Conservation (phyloP, 192 early-diverging fungal species). For the Coemansia sp. region DNA sequence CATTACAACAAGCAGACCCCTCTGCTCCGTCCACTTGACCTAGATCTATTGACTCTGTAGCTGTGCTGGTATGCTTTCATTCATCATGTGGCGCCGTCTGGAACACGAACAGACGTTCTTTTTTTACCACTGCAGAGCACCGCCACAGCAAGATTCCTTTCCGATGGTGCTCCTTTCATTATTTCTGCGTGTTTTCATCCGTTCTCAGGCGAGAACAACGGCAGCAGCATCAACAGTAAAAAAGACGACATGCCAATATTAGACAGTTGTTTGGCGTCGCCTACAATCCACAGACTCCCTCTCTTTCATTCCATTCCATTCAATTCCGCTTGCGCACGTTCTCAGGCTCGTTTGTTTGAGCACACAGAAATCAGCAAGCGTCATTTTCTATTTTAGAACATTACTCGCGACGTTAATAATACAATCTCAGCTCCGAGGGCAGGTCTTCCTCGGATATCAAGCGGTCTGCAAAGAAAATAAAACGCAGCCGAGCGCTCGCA, state of each 20-base stretch:
- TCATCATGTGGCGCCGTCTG: background rate
- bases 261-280: background rate
- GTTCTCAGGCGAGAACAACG: background rate
- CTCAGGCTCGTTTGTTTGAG: background rate
- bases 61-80: background rate
- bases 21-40: background rate
- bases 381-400: too few relatives aligned
- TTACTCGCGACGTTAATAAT: slow-evolving; percentile 1
- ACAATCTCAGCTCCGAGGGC: slow-evolving; percentile 89
- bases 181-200: background rate
- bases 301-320: background rate
- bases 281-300: background rate
- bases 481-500: slow-evolving; percentile 84
- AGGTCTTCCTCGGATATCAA: slow-evolving; percentile 90
- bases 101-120: background rate
- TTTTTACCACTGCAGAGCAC: background rate
- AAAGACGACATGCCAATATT: background rate
- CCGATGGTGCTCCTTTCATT: background rate
- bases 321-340: background rate
- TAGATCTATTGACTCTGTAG: background rate
- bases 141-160: background rate
- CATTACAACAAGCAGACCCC: background rate
- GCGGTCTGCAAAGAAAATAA: slow-evolving; percentile 90
- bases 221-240: background rate
- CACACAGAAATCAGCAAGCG: too few relatives aligned